Base-by-base conservation (phyloP, 805 yeast genomes). In the Wickerhamiella domercqiae region DNA sequence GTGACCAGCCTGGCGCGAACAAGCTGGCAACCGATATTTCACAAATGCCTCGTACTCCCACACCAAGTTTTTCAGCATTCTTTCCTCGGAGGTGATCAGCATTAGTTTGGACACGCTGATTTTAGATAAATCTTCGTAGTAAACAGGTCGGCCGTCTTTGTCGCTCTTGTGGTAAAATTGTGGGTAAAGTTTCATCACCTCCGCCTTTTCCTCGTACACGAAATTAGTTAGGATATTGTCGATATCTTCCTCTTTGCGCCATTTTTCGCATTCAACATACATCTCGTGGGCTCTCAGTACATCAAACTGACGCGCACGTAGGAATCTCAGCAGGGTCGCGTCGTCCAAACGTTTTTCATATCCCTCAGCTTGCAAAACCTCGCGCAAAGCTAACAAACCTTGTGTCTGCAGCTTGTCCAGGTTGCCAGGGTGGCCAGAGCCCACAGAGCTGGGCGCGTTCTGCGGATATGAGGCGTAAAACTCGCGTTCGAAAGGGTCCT, bases 131-230 rank as follows among this genome's bases (percentile, higher is more conserved):
- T 87, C 94, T 67, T 90, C 98, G 51, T 78, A 68, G 63, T 90
- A 90, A 34, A 84, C 78, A 5, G 98, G 98, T 56, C 98, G 78
- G 36, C 98, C 98, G 46, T 90, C 98, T 53, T 70, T 81, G 60
- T 90, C 98, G 24, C 87, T 82, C 66, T 90, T 86, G 65, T 90
- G 97, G 61, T 90, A 90, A 64, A 86, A 90, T 63, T 86, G 96
- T 25, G 98, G 98, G 60, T 90, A 90, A 60, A 67, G 78, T 48
- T 73, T 68, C 43, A 94, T 94, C 47, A 86, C 95, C 36, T 72
- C 59, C 20, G 90, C 79, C 64, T 90, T 90, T 65, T 90, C 98
- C n/a, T 72, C 75, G 63, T 87, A 90, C 44, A 80, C 75, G 69
- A 87, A 90, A 56, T 83, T 94, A 49, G 68, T 65, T 53, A 90